A percentile compares a stretch with the other conserved stretches of the same genome.
Evolutionary conservation across 2,329 filamentous ascomycete genomes (phyloP).

Genomic region (Colletotrichum echinochloae): DNA sequence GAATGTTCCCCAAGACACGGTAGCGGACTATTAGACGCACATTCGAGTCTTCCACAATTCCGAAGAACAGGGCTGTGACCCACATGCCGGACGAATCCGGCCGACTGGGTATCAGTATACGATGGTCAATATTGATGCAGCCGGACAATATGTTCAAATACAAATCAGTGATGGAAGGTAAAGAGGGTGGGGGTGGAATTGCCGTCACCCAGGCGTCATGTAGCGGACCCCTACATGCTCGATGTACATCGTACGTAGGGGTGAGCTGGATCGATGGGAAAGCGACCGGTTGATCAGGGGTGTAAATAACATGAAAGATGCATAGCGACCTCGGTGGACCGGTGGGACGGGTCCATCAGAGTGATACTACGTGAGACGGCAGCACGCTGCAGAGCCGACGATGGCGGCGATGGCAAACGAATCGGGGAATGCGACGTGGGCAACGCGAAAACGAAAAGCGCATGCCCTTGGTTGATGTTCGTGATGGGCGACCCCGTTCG

Average conservation of each 20-base stretch:
- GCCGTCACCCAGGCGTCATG: slow-evolving; percentile 1
- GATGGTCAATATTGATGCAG: neutral
- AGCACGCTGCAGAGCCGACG: neutral
- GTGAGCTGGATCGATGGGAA: slow-evolving; percentile 26
- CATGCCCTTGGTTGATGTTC: neutral
- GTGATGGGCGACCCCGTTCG: neutral
- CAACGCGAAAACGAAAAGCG: slow-evolving; percentile 1
- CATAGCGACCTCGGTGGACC: neutral
- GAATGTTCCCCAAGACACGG: slow-evolving; percentile 3
- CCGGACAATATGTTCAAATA: slow-evolving; percentile 1
- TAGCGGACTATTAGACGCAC: slow-evolving; percentile 29
- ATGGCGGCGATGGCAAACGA: slow-evolving; percentile 3
- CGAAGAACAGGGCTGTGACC: slow-evolving; percentile 18
- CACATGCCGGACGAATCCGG: slow-evolving; percentile 32
- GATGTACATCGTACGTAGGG: slow-evolving; percentile 13
- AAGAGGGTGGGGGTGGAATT: neutral
- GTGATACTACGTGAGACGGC: neutral
- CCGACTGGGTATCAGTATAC: slow-evolving; percentile 18
- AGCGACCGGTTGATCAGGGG: slow-evolving; percentile 23
- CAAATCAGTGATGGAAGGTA: neutral
- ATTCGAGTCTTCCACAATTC: slow-evolving; percentile 28
- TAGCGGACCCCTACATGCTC: slow-evolving; percentile 1
- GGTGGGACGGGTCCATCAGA: neutral
- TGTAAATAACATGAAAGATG: neutral
- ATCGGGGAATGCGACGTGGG: neutral